phyloP scores from a whole-genome alignment of 306 rosid species.

The Lotus japonicus region DNA sequence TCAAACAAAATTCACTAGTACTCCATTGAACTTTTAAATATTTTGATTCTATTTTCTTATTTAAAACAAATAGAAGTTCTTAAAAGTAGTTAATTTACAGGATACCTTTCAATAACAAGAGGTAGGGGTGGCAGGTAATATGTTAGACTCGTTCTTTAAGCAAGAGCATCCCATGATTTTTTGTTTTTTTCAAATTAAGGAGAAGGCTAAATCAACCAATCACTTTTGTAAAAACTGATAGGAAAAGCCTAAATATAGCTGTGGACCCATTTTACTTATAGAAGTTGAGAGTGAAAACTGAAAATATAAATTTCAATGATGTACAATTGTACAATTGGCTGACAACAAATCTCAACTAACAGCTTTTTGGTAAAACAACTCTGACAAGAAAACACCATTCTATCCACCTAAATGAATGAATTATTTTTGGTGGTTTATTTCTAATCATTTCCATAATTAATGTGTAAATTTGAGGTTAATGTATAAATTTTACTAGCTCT shows the following conservation, averaged over 20 bases:
- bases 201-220: neutral
- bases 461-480: no score
- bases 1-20: neutral
- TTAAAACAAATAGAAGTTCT: no score
- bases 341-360: slow-evolving; percentile 6
- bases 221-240: neutral
- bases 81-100: no score
- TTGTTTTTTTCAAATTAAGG: neutral
- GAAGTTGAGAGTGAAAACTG: neutral
- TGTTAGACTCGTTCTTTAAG: neutral
- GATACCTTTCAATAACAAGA: neutral
- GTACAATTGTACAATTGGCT: neutral
- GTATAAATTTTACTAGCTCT: no score
- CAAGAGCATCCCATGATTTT: neutral
- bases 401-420: neutral
- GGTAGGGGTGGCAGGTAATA: neutral
- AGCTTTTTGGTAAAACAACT: neutral
- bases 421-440: no score
- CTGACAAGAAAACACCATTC: neutral
- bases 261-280: neutral
- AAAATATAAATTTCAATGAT: no score
- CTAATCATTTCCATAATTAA: no score
- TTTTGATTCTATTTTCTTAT: no score
- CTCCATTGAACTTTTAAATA: neutral
- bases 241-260: neutral